Evolutionary conservation across 176 grass and related monocot species (phyloP).

Genomic region (Musa acuminata): DNA sequence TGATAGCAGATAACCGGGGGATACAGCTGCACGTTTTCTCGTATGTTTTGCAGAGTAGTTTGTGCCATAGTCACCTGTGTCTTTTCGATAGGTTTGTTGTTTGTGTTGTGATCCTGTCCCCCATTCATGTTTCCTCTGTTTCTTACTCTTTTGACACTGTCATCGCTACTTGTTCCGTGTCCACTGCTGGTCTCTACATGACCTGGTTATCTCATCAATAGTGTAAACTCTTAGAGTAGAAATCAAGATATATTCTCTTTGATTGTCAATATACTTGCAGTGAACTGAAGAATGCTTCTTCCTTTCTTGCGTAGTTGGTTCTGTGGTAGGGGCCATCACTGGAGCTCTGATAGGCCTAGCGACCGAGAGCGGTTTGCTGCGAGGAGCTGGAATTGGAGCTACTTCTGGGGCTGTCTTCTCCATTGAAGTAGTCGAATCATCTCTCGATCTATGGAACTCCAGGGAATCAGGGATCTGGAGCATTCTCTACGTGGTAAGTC

Average conservation of each 20-base stretch:
- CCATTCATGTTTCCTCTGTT: neutral
- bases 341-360: conserved; percentile 47
- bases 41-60: conserved; percentile 16
- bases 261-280: neutral
- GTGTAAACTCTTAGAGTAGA: too few relatives aligned
- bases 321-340: conserved; percentile 43
- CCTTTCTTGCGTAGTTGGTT: conserved; percentile 30
- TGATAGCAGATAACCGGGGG: too few relatives aligned
- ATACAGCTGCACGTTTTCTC: conserved; percentile 5
- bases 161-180: too few relatives aligned
- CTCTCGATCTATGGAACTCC: conserved; percentile 58
- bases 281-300: neutral
- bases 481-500: conserved; percentile 53
- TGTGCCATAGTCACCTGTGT: neutral
- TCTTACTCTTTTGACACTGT: neutral
- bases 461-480: conserved; percentile 47
- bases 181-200: too few relatives aligned
- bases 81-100: too few relatives aligned
- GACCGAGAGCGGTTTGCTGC: conserved; percentile 22
- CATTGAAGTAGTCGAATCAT: conserved; percentile 70
- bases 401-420: conserved; percentile 92
- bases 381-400: conserved; percentile 26
- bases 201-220: too few relatives aligned
- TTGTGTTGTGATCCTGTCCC: too few relatives aligned
- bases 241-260: neutral